Evolutionary conservation across 2,329 filamentous ascomycete species (phyloP).

Genomic region (Cadophora sp.): DNA sequence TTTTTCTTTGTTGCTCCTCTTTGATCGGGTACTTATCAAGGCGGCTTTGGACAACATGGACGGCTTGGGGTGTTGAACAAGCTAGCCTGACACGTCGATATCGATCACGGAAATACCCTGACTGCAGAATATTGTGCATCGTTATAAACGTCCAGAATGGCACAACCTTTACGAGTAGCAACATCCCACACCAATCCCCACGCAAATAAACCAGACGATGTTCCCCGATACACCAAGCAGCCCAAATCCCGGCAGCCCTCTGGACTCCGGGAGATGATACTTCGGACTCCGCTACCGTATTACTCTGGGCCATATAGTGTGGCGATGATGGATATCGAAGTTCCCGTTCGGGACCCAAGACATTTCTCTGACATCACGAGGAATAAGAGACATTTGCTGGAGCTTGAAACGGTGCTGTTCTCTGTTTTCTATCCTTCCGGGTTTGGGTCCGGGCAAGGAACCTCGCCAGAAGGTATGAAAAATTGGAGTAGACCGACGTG

Average conservation of each 20-base stretch:
- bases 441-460: slow-evolving; percentile 48
- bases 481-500: slow-evolving; percentile 63
- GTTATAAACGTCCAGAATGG: background rate
- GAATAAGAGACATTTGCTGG: slow-evolving; percentile 53
- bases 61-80: background rate
- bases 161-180: background rate
- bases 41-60: background rate
- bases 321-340: slow-evolving; percentile 61
- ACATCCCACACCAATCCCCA: background rate
- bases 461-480: slow-evolving; percentile 49
- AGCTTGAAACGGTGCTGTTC: slow-evolving; percentile 66
- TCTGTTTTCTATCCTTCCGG: slow-evolving; percentile 70
- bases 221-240: slow-evolving; percentile 30
- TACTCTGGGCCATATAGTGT: slow-evolving; percentile 61
- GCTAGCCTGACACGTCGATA: background rate
- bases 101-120: background rate
- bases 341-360: slow-evolving; percentile 55
- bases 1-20: background rate
- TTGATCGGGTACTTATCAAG: background rate
- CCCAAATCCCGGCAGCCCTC: slow-evolving; percentile 55
- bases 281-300: slow-evolving; percentile 53
- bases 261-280: slow-evolving; percentile 55
- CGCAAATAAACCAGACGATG: slow-evolving; percentile 31
- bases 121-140: background rate
- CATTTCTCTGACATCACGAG: slow-evolving; percentile 58